phyloP scores from a whole-genome alignment of 305 asterid species.

The Fraxinus baroniana region DNA sequence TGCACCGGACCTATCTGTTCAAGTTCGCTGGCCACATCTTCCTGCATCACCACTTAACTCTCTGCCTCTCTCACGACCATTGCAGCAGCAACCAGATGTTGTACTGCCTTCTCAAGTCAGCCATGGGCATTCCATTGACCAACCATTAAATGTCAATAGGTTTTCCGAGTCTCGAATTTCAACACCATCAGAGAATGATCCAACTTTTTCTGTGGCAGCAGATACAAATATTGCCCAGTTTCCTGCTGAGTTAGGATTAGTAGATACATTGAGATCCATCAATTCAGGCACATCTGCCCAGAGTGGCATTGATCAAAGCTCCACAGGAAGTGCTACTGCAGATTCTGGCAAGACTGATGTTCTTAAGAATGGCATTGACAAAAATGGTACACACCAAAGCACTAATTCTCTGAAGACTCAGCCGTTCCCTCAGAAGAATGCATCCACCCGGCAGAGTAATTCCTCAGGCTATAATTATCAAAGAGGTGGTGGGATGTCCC shows the following conservation, averaged over 20 bases:
- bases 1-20: constrained; percentile 67
- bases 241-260: constrained; percentile 52
- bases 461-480: constrained; percentile 49
- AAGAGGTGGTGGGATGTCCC: constrained; percentile 54
- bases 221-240: constrained; percentile 46
- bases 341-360: constrained; percentile 43
- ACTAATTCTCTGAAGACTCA: constrained; percentile 42
- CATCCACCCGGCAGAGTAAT: constrained; percentile 47
- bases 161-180: constrained; percentile 58
- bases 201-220: constrained; percentile 37
- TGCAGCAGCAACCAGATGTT: constrained; percentile 65
- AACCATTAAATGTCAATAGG: constrained; percentile 46
- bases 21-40: constrained; percentile 78
- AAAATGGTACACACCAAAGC: constrained; percentile 34
- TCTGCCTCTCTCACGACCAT: constrained; percentile 60
- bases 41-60: constrained; percentile 66
- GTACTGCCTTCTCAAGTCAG: constrained; percentile 56
- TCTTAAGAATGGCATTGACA: constrained; percentile 26
- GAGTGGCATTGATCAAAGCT: constrained; percentile 36
- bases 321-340: constrained; percentile 36
- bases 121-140: constrained; percentile 50
- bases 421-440: constrained; percentile 50
- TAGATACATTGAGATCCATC: constrained; percentile 43
- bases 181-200: constrained; percentile 47
- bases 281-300: constrained; percentile 39